These are phyloP conservation scores for Patellaria atrata DNA, from an alignment of 495 filamentous ascomycete genomes.

Conservation along the genomic window DNA sequence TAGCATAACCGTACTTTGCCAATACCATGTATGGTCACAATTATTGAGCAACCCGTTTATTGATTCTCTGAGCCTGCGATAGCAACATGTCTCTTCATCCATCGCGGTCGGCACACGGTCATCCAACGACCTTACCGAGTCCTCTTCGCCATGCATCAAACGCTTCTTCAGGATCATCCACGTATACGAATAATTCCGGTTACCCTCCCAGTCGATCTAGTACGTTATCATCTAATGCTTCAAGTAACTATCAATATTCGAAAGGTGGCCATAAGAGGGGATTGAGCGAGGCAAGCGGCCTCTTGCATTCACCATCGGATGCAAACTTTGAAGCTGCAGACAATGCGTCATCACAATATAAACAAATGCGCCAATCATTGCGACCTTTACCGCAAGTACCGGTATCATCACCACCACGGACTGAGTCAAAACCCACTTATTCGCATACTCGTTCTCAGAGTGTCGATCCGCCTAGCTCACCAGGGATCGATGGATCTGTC, in stretches of 20 bases:
- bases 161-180: slow-evolving; percentile 63
- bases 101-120: slow-evolving; percentile 32
- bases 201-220: slow-evolving; percentile 58
- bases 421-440: slow-evolving; percentile 19
- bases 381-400: slow-evolving; percentile 62
- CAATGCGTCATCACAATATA: slow-evolving; percentile 45
- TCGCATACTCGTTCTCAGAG: slow-evolving; percentile 19
- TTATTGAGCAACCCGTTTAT: not conserved
- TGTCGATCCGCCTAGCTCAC: slow-evolving; percentile 13
- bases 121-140: slow-evolving; percentile 40
- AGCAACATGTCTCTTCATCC: slow-evolving; percentile 1
- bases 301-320: slow-evolving; percentile 30
- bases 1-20: not conserved
- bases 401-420: slow-evolving; percentile 30
- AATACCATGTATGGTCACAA: too few species aligned
- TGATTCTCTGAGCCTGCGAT: not conserved
- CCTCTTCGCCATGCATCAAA: slow-evolving; percentile 60
- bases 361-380: slow-evolving; percentile 58
- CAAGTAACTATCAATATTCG: slow-evolving; percentile 39
- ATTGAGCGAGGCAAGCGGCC: slow-evolving; percentile 50
- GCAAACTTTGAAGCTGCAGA: slow-evolving; percentile 29
- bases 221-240: slow-evolving; percentile 61
- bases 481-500: slow-evolving; percentile 16
- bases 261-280: slow-evolving; percentile 54
- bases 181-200: slow-evolving; percentile 56